These are phyloP conservation scores for Xylaria flabelliformis DNA, from an alignment of 495 filamentous ascomycete genomes.

Conservation along the genomic window DNA sequence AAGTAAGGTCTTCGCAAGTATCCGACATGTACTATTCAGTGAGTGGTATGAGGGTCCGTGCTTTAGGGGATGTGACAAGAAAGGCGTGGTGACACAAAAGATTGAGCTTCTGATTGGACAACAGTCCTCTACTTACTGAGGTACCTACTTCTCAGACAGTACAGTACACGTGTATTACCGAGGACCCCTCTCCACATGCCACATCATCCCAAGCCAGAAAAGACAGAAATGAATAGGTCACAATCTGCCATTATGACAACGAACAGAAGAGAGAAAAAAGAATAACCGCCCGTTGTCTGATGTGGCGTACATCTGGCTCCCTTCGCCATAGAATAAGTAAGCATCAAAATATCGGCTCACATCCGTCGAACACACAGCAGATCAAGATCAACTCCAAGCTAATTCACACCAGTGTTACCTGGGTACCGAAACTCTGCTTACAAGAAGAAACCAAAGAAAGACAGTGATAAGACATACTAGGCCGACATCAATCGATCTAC, in stretches of 20 bases:
- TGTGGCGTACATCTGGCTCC: not conserved
- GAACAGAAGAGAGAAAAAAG: not conserved
- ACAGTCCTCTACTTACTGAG: not conserved
- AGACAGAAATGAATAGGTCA: not conserved
- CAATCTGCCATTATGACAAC: not conserved
- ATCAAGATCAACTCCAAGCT: not conserved
- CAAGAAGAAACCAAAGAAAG: not conserved
- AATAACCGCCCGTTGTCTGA: not conserved
- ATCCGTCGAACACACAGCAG: not conserved
- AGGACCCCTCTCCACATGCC: constrained; percentile 7
- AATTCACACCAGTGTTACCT: not conserved
- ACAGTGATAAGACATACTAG: too few species aligned
- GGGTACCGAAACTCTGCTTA: not conserved
- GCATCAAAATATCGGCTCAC: not conserved
- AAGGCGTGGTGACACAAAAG: not conserved
- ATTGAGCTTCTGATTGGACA: constrained; percentile 11
- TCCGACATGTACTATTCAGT: not conserved
- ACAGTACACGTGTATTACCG: constrained; percentile 10
- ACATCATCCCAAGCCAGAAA: not conserved
- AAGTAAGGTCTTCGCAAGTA: not conserved
- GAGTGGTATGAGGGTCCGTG: constrained; percentile 5
- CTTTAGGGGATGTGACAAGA: constrained; percentile 18
- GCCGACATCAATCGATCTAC: not conserved
- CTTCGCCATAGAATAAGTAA: not conserved
- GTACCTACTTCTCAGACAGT: not conserved